Percentiles rank a stretch among this genome's conserved stretches.
Conservation (phyloP, 2,329 filamentous ascomycete species). For the Dryadomyces quercus-mongolicae region DNA sequence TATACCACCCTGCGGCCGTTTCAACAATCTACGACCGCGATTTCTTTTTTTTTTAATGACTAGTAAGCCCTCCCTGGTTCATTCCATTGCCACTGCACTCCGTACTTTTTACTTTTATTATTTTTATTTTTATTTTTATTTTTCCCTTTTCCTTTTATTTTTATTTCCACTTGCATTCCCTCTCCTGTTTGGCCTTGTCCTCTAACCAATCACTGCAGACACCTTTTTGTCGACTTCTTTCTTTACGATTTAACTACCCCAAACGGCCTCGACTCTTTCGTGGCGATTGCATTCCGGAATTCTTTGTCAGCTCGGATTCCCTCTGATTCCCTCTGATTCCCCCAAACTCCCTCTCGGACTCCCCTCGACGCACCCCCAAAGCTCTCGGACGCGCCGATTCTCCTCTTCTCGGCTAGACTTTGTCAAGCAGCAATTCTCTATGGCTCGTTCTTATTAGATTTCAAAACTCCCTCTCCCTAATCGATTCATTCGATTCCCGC, state of each 20-base stretch:
- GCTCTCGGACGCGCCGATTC: background rate
- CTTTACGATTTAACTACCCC: background rate
- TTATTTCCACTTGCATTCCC: background rate
- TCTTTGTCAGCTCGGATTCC: background rate
- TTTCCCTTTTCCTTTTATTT: background rate
- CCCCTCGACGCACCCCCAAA: background rate
- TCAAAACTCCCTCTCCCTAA: slow-evolving; percentile 3
- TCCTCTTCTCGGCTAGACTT: slow-evolving; percentile 17
- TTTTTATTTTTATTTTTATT: background rate
- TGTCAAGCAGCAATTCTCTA: slow-evolving; percentile 17
- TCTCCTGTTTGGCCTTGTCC: background rate
- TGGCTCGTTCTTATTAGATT: slow-evolving; percentile 17
- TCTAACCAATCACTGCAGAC: background rate
- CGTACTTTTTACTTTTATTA: background rate
- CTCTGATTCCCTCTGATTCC: background rate
- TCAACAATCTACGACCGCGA: background rate
- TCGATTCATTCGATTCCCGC: slow-evolving; percentile 8
- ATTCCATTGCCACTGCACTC: background rate
- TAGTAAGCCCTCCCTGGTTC: background rate
- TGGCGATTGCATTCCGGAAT: background rate
- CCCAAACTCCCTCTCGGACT: background rate
- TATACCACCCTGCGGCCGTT: background rate
- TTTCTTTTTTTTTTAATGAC: background rate
- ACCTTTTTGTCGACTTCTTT: background rate
- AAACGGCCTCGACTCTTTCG: background rate